Conservation (phyloP, 192 early-diverging fungal species). For the Coemansia sp. region DNA sequence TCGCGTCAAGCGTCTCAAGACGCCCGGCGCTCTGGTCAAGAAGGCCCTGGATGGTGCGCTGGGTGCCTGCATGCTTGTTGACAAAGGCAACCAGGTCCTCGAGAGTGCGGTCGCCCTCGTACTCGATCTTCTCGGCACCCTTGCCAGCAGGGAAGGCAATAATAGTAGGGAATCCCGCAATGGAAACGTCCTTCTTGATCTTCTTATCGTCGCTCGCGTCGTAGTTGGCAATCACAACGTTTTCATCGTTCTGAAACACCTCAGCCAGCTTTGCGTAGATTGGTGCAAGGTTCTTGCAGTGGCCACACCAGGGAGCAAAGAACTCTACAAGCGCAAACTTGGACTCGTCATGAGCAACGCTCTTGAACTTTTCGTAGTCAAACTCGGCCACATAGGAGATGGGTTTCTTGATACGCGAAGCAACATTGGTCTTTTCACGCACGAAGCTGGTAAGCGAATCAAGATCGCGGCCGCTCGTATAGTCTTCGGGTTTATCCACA, state of each 20-base stretch:
- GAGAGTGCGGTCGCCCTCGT: slow-evolving; percentile 73
- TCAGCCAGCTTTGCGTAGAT: slow-evolving; percentile 88
- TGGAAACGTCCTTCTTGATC: slow-evolving; percentile 65
- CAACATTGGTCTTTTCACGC: slow-evolving; percentile 75
- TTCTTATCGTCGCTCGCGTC: slow-evolving; percentile 75
- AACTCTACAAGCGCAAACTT: slow-evolving; percentile 90
- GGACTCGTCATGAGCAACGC: slow-evolving; percentile 68
- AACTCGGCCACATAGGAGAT: slow-evolving; percentile 71
- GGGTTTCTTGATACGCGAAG: slow-evolving; percentile 70
- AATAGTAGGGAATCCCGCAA: slow-evolving; percentile 89
- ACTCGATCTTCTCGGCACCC: slow-evolving; percentile 65
- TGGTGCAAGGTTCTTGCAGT: slow-evolving; percentile 82
- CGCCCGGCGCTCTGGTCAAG: slow-evolving; percentile 61
- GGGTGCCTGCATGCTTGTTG: slow-evolving; percentile 81
- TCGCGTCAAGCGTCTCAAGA: slow-evolving; percentile 39
- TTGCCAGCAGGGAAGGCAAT: slow-evolving; percentile 78
- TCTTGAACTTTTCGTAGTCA: slow-evolving; percentile 74
- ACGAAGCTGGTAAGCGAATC: slow-evolving; percentile 78
- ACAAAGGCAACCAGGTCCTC: slow-evolving; percentile 77
- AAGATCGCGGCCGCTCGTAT: slow-evolving; percentile 81
- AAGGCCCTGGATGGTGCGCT: slow-evolving; percentile 73
- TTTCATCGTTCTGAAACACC: slow-evolving; percentile 75
- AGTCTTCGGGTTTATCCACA: slow-evolving; percentile 72
- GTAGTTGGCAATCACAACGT: slow-evolving; percentile 87
- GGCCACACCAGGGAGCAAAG: slow-evolving; percentile 92